These are phyloP conservation scores for Solanum piurae DNA, from an alignment of 257 asterid genomes.

Conservation along the genomic window DNA sequence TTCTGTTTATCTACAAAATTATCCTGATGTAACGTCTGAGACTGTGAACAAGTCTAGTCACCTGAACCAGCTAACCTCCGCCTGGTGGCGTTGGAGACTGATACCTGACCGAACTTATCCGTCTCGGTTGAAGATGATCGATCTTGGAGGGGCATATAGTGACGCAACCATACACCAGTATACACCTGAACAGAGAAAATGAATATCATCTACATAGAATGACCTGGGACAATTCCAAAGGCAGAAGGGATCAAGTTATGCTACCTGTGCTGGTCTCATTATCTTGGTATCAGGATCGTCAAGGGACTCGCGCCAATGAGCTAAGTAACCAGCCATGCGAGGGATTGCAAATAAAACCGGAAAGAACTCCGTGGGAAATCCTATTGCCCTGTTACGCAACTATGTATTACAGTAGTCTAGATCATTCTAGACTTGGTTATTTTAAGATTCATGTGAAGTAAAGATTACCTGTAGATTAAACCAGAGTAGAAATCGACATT, in stretches of 20 bases:
- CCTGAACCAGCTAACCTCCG: slow-evolving; percentile 84
- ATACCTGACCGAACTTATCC: slow-evolving; percentile 71
- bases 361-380: slow-evolving; percentile 92
- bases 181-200: slow-evolving; percentile 48
- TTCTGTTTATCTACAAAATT: background rate
- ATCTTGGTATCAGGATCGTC: slow-evolving; percentile 93
- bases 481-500: slow-evolving; percentile 99
- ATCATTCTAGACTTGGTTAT: background rate
- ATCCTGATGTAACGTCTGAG: background rate
- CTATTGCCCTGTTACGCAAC: slow-evolving; percentile 66
- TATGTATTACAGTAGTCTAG: background rate
- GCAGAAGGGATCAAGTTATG: background rate
- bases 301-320: slow-evolving; percentile 96
- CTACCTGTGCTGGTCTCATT: slow-evolving; percentile 95
- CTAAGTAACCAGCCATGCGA: slow-evolving; percentile 93
- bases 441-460: background rate
- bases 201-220: background rate
- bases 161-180: slow-evolving; percentile 87
- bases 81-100: slow-evolving; percentile 81
- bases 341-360: slow-evolving; percentile 91
- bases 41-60: slow-evolving; percentile 22
- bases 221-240: background rate
- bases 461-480: slow-evolving; percentile 60
- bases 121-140: slow-evolving; percentile 30
- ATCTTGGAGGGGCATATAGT: slow-evolving; percentile 49